These are phyloP conservation scores for Pseudogymnoascus sp. DNA, from an alignment of 2,329 filamentous ascomycete genomes.

Conservation along the genomic window DNA sequence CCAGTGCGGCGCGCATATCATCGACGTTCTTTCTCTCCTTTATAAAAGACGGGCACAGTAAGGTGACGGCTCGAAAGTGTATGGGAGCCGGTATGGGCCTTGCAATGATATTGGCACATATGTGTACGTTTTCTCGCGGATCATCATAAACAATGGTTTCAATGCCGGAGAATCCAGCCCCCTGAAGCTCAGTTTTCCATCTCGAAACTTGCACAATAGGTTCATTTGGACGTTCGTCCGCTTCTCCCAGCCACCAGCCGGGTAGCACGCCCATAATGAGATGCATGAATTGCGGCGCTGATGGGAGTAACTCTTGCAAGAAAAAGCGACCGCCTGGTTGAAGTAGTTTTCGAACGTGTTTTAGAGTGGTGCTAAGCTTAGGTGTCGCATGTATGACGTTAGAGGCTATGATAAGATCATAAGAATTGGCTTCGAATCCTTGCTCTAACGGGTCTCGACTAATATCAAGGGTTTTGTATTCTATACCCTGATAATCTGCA, in stretches of 20 bases:
- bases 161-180: conserved; percentile 28
- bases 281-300: neutral
- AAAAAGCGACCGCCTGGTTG: conserved; percentile 17
- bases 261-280: conserved; percentile 21
- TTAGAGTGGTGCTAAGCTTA: conserved; percentile 15
- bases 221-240: conserved; percentile 20
- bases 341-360: conserved; percentile 18
- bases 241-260: conserved; percentile 28
- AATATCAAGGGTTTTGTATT: conserved; percentile 30
- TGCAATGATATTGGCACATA: conserved; percentile 20
- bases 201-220: conserved; percentile 22
- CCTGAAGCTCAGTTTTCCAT: conserved; percentile 24
- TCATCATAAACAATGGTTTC: conserved; percentile 23
- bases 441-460: conserved; percentile 26
- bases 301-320: conserved; percentile 1
- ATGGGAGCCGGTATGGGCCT: neutral
- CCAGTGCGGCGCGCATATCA: conserved; percentile 3
- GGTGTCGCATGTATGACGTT: conserved; percentile 24
- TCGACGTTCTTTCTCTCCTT: neutral
- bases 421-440: conserved; percentile 28
- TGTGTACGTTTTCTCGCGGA: conserved; percentile 15
- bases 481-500: conserved; percentile 23
- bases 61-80: neutral
- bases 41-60: neutral
- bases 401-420: conserved; percentile 23